Base-by-base conservation (phyloP, 1,139 yeast genomes). In the Geotrichum carabidarum region DNA sequence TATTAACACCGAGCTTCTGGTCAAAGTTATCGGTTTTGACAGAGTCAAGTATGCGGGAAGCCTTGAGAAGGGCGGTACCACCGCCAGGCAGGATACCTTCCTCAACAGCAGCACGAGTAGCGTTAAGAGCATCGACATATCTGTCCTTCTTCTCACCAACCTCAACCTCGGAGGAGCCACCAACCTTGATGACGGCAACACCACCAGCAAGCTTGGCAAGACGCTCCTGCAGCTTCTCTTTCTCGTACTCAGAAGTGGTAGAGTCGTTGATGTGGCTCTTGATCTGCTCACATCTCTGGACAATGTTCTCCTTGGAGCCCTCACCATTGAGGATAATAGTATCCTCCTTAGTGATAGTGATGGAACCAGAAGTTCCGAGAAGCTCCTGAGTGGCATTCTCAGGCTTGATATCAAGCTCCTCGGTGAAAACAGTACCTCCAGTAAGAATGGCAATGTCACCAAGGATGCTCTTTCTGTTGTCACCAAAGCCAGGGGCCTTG, bases 31-130 rank as follows among this genome's bases (percentile, higher is more conserved):
- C 89, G 58, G 94, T 86, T 75, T 84, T 80, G 61, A 93, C 84
- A 44, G 76, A 80, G 65, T 84, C 94, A 69, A 93, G 81, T 63
- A 86, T 74, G 71, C 84, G 82, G 56, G 96, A 83, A 47, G 99
- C 99, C 82, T 93, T 93, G 68, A 91, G 83, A 72, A 93, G 82
- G 62, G 99, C 99, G 65, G 98, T 93, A 78, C 99, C 99, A 74
- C 99, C 99, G 78, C 99, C 99, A 72, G 99, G 99, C 66, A 93
- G 81, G 70, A 94, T 93, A 78, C 99, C 99, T 76, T 93, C 99
- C 77, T 93, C 95, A 62, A 93, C 99, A 61, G 99, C 99, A 64
- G 99, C 99, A 78, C 99, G 90, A 57, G 99, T 94, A 58, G 99
- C 99, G 73, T 94, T 93, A 71, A 93, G 82, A 50, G 99, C 99